Conservation (phyloP, 169 alveolate genomes). For the Pseudocohnilembus persalinus region DNA sequence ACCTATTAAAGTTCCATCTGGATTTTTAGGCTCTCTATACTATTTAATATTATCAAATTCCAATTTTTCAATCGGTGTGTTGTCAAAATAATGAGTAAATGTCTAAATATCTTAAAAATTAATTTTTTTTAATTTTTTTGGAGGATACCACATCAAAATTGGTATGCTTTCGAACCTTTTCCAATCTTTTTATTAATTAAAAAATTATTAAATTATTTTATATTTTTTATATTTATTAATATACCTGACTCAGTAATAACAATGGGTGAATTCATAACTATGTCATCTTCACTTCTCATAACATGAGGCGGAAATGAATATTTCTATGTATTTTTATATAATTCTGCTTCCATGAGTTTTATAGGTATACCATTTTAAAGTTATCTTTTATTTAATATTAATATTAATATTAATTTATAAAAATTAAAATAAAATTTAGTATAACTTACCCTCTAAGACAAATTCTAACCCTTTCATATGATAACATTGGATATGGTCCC, state of each 20-base stretch:
- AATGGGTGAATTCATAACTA: background rate
- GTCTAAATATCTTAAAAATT: too few species aligned
- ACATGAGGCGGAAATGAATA: background rate
- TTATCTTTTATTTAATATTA: background rate
- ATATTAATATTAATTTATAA: too few species aligned
- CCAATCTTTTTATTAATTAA: background rate
- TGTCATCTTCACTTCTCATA: too few species aligned
- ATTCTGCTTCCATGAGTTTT: background rate
- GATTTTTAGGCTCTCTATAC: too few species aligned
- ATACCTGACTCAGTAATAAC: background rate
- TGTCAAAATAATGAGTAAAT: too few species aligned
- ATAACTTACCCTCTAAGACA: constrained; percentile 49
- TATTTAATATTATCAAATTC: too few species aligned
- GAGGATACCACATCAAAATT: background rate
- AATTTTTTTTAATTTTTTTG: background rate
- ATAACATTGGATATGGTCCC: constrained; percentile 61
- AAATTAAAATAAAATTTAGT: too few species aligned
- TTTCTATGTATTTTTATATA: too few species aligned
- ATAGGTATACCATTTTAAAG: background rate
- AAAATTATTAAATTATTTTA: too few species aligned
- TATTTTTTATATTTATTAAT: too few species aligned
- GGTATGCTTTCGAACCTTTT: background rate
- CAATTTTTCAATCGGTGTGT: too few species aligned
- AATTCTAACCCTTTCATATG: constrained; percentile 72
- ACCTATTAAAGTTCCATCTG: too few species aligned